A percentile compares a stretch with the other conserved stretches of the same genome.
Conservation (phyloP, 1,139 yeast genomes). For the Diutina scorzettiae region DNA sequence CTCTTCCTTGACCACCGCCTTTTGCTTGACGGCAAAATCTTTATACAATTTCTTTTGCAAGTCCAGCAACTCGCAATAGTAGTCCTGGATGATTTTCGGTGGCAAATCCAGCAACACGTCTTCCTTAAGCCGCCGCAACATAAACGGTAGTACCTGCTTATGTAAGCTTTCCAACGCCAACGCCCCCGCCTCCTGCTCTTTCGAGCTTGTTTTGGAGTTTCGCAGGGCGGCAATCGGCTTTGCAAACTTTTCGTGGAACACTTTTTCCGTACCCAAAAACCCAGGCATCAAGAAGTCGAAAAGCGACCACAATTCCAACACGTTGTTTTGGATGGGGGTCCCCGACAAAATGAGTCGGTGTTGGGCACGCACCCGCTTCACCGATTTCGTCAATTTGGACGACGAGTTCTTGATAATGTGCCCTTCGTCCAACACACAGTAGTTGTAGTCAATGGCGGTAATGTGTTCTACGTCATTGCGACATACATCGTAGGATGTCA, state of each 20-base stretch:
- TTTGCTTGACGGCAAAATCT: slow-evolving; percentile 86
- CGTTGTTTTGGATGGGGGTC: slow-evolving; percentile 97
- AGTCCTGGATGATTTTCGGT: slow-evolving; percentile 96
- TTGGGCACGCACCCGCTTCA: slow-evolving; percentile 70
- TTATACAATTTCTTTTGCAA: slow-evolving; percentile 79
- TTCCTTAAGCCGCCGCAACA: slow-evolving; percentile 91
- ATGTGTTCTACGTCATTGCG: slow-evolving; percentile 76
- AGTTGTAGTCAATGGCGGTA: slow-evolving; percentile 60
- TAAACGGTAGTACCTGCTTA: slow-evolving; percentile 91
- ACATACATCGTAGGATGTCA: slow-evolving; percentile 92
- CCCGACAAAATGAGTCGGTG: slow-evolving; percentile 90
- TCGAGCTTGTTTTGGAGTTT: slow-evolving; percentile 81
- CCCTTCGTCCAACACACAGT: slow-evolving; percentile 96
- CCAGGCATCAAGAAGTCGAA: slow-evolving; percentile 99
- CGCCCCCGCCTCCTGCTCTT: slow-evolving; percentile 96
- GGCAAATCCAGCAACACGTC: slow-evolving; percentile 94
- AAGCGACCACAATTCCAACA: slow-evolving; percentile 90
- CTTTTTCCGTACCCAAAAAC: slow-evolving; percentile 87
- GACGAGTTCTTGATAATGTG: slow-evolving; percentile 90
- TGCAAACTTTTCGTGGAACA: slow-evolving; percentile 90
- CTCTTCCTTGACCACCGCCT: slow-evolving; percentile 56
- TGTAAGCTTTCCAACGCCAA: slow-evolving; percentile 91
- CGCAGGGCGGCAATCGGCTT: slow-evolving; percentile 95
- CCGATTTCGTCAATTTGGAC: slow-evolving; percentile 82
- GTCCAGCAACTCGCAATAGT: slow-evolving; percentile 90